Evolutionary conservation across 208 protist species (phyloP).

Genomic region (Acanthamoeba royreba): DNA sequence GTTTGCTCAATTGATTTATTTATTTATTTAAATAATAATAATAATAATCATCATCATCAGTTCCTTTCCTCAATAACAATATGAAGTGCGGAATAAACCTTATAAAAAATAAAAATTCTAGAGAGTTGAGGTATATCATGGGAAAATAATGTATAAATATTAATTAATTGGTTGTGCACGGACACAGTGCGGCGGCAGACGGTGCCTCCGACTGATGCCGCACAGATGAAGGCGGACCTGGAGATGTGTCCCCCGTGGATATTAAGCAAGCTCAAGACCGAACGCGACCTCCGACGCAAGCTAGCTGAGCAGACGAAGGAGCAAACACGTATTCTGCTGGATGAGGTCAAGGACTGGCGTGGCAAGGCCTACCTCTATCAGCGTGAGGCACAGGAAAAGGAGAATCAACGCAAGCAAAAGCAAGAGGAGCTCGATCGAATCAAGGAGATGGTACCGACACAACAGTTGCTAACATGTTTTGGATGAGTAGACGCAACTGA

Average conservation of each 20-base stretch:
- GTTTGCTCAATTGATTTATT: too few relatives aligned
- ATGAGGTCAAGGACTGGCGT: constrained; percentile 32
- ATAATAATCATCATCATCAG: too few relatives aligned
- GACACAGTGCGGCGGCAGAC: not conserved
- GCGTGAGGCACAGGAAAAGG: not conserved
- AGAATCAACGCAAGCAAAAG: not conserved
- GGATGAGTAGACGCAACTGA: too few relatives aligned
- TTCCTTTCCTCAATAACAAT: too few relatives aligned
- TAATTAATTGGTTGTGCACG: not conserved
- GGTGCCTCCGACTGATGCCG: not conserved
- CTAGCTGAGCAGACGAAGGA: constrained; percentile 36
- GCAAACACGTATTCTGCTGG: not conserved
- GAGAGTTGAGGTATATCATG: too few relatives aligned
- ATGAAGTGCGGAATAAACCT: too few relatives aligned
- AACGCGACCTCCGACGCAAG: constrained; percentile 10
- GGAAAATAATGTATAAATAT: not conserved
- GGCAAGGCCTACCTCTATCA: constrained; percentile 5
- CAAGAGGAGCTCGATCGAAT: constrained; percentile 2
- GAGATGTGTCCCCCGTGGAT: constrained; percentile 10
- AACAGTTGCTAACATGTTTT: too few relatives aligned
- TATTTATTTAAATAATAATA: too few relatives aligned
- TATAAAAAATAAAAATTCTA: too few relatives aligned
- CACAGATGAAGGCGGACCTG: constrained; percentile 24
- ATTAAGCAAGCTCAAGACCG: constrained; percentile 23
- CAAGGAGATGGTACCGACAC: constrained; percentile 24